Conservation (phyloP, 306 rosid species). For the Cicer pinnatifidum region DNA sequence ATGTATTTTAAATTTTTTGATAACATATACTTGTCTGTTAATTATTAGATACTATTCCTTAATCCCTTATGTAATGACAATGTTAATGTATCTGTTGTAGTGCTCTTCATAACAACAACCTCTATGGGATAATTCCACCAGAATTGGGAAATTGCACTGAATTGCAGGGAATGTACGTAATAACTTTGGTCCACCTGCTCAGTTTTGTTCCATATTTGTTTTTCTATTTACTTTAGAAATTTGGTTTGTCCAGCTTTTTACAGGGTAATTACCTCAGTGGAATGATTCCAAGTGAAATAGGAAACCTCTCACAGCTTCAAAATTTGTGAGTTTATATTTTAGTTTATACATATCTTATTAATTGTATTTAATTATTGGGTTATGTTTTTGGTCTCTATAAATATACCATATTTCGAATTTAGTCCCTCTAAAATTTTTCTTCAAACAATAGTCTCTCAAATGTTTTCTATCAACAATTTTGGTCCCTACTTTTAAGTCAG, state of each 20-base stretch:
- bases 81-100: slow-evolving; percentile 53
- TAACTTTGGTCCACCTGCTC: slow-evolving; percentile 33
- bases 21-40: slow-evolving; percentile 3
- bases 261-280: slow-evolving; percentile 98
- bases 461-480: too few species aligned
- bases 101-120: slow-evolving; percentile 79
- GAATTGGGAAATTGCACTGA: slow-evolving; percentile 90
- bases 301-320: slow-evolving; percentile 76
- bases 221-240: slow-evolving; percentile 39
- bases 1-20: slow-evolving; percentile 51
- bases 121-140: slow-evolving; percentile 88
- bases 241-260: slow-evolving; percentile 69
- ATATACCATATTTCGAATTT: too few species aligned
- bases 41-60: slow-evolving; percentile 32
- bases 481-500: too few species aligned
- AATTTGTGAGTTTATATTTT: slow-evolving; percentile 65
- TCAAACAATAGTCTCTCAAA: too few species aligned
- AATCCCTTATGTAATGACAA: slow-evolving; percentile 41
- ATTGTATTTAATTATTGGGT: slow-evolving; percentile 28
- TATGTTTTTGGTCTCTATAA: too few species aligned
- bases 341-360: slow-evolving; percentile 33
- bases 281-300: slow-evolving; percentile 76
- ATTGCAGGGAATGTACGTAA: slow-evolving; percentile 76
- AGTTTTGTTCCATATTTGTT: slow-evolving; percentile 25
- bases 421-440: too few species aligned